A percentile compares a stretch with the other conserved stretches of the same genome.
phyloP scores from a whole-genome alignment of 108 stramenopile genomes.

The Epipyxis sp. region DNA sequence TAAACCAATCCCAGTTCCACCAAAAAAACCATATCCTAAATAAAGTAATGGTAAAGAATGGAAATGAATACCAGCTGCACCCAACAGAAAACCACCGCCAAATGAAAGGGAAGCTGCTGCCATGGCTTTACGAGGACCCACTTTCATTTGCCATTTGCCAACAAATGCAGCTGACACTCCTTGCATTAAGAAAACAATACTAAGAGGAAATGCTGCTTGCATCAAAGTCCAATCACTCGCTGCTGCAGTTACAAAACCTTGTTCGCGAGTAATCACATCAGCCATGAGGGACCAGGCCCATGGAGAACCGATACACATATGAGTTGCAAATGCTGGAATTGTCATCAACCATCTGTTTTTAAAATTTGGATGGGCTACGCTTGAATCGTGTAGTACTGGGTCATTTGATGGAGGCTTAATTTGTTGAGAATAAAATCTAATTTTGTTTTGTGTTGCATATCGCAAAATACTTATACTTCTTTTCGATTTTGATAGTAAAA shows the following conservation, averaged over 20 bases:
- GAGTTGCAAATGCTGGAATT: slow-evolving; percentile 40
- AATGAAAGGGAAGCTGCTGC: slow-evolving; percentile 53
- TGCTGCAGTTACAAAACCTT: slow-evolving; percentile 52
- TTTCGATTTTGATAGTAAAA: no score
- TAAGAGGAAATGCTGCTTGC: slow-evolving; percentile 66
- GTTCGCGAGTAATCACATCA: slow-evolving; percentile 46
- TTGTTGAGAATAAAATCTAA: no score
- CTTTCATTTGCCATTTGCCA: slow-evolving; percentile 63
- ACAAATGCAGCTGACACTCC: slow-evolving; percentile 64
- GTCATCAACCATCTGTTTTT: slow-evolving; percentile 51
- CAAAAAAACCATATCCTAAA: slow-evolving; percentile 67
- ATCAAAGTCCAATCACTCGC: slow-evolving; percentile 59
- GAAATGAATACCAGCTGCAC: slow-evolving; percentile 54
- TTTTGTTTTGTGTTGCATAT: no score
- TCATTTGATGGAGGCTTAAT: no score
- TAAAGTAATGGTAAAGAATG: slow-evolving; percentile 72
- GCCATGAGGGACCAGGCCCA: slow-evolving; percentile 60
- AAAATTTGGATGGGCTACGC: slow-evolving; percentile 1
- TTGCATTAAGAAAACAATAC: slow-evolving; percentile 63
- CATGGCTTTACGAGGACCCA: slow-evolving; percentile 55
- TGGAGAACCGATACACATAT: slow-evolving; percentile 53
- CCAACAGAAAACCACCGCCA: slow-evolving; percentile 53
- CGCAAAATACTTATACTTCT: no score
- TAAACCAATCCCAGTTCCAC: slow-evolving; percentile 71
- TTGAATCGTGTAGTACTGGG: no score